phyloP scores from a whole-genome alignment of 108 stramenopile species.

The Ochromonas danica region DNA sequence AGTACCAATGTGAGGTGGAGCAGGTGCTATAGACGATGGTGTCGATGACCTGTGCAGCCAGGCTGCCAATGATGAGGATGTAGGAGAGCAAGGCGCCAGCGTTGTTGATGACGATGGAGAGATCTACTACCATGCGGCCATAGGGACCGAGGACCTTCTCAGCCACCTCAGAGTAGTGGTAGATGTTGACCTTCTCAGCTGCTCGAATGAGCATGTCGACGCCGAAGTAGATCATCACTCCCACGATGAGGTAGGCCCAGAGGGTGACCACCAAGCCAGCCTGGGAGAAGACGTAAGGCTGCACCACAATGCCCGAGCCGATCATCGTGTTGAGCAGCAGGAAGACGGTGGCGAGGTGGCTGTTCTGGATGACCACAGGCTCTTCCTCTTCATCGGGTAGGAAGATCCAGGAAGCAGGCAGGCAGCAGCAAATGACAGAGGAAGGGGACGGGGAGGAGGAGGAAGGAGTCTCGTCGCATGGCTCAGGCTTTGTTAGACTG shows the following conservation, averaged over 20 bases:
- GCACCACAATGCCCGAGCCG: conserved; percentile 42
- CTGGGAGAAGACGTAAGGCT: conserved; percentile 39
- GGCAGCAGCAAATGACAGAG: too few species aligned
- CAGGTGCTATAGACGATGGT: neutral
- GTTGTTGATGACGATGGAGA: conserved; percentile 34
- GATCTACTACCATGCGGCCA: conserved; percentile 33
- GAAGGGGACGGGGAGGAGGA: too few species aligned
- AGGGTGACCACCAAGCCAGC: conserved; percentile 41
- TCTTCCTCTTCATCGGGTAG: too few species aligned
- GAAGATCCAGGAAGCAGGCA: too few species aligned
- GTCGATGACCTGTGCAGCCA: conserved; percentile 11
- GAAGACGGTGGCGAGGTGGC: conserved; percentile 20
- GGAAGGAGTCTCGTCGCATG: too few species aligned
- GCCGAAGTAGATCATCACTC: conserved; percentile 41
- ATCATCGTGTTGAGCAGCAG: conserved; percentile 47
- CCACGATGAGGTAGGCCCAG: conserved; percentile 38
- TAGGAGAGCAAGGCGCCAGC: conserved; percentile 41
- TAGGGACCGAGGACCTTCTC: conserved; percentile 2
- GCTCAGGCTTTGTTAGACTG: too few species aligned
- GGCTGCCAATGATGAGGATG: conserved; percentile 42
- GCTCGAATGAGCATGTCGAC: conserved; percentile 28
- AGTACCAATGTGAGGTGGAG: neutral
- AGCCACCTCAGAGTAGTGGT: conserved; percentile 40
- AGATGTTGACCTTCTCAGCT: neutral
- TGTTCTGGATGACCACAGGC: conserved; percentile 7